A percentile compares a stretch with the other conserved stretches of the same genome.
phyloP scores from a whole-genome alignment of 495 filamentous ascomycete species.

The Penicillium lividum region DNA sequence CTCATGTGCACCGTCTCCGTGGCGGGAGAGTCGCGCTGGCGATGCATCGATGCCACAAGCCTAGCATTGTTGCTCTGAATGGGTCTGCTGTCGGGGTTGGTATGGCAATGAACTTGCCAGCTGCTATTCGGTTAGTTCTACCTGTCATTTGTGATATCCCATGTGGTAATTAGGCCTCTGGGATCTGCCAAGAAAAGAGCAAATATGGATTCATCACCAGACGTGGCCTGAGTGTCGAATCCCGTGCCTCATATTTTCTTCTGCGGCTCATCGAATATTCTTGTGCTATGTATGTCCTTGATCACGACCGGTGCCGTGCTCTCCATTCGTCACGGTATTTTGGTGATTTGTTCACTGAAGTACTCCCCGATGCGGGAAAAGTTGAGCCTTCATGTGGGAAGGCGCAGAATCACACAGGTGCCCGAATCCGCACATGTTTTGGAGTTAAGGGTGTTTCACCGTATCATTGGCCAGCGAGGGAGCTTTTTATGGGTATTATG shows the following conservation, averaged over 20 bases:
- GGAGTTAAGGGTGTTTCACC: slow-evolving; percentile 55
- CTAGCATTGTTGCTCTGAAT: slow-evolving; percentile 60
- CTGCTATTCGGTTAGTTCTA: slow-evolving; percentile 44
- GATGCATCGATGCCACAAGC: slow-evolving; percentile 60
- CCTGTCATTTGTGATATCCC: not conserved
- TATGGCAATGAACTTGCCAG: slow-evolving; percentile 64
- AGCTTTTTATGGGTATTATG: not conserved
- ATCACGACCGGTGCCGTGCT: slow-evolving; percentile 35
- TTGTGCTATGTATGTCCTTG: slow-evolving; percentile 49
- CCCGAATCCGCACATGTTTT: slow-evolving; percentile 59
- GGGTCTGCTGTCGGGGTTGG: slow-evolving; percentile 63
- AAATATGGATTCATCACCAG: slow-evolving; percentile 60
- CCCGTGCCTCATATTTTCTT: slow-evolving; percentile 59
- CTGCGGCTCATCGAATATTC: slow-evolving; percentile 57
- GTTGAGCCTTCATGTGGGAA: slow-evolving; percentile 59
- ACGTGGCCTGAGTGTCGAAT: slow-evolving; percentile 60
- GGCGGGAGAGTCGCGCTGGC: slow-evolving; percentile 58
- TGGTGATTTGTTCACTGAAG: slow-evolving; percentile 54
- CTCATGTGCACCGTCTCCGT: slow-evolving; percentile 12
- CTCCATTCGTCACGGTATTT: slow-evolving; percentile 45
- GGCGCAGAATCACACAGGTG: slow-evolving; percentile 41
- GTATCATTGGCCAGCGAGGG: slow-evolving; percentile 45
- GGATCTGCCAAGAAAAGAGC: slow-evolving; percentile 48
- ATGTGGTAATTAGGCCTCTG: not conserved
- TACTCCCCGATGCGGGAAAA: slow-evolving; percentile 44